These are phyloP conservation scores for Corynascus novoguineensis DNA, from an alignment of 495 filamentous ascomycete genomes.

Conservation along the genomic window DNA sequence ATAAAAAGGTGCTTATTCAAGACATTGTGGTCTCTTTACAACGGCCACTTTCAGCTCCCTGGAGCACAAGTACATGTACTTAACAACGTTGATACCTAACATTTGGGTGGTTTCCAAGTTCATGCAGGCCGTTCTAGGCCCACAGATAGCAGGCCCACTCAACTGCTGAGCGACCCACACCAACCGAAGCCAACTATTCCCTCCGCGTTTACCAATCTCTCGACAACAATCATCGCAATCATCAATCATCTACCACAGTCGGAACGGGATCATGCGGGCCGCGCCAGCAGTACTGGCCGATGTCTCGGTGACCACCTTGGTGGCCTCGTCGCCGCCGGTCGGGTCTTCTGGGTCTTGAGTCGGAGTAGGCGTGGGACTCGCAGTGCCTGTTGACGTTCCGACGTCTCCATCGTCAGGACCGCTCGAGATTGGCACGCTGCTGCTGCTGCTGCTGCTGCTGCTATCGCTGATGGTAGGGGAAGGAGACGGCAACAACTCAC, in stretches of 20 bases:
- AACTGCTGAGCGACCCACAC: too few relatives aligned
- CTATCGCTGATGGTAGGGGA: too few relatives aligned
- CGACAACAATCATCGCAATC: neutral
- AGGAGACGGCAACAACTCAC: neutral
- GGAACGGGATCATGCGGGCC: neutral
- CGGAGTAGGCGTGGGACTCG: neutral
- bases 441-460: too few relatives aligned
- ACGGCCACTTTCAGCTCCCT: too few relatives aligned
- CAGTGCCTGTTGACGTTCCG: neutral
- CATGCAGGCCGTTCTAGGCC: too few relatives aligned
- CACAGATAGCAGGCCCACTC: too few relatives aligned
- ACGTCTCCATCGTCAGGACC: neutral
- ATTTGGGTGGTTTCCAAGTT: too few relatives aligned
- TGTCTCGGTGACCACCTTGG: neutral
- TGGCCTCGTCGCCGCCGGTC: neutral
- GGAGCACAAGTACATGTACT: too few relatives aligned
- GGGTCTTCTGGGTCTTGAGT: neutral
- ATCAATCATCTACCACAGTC: constrained; percentile 1
- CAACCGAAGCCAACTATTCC: neutral
- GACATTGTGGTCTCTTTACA: too few relatives aligned
- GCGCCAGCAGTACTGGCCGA: constrained; percentile 8
- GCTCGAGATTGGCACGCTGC: neutral
- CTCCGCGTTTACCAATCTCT: neutral
- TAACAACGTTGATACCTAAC: too few relatives aligned
- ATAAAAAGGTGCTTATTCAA: too few relatives aligned